These are phyloP conservation scores for Turritis glabra DNA, from an alignment of 345 rosid species.

Conservation along the genomic window DNA sequence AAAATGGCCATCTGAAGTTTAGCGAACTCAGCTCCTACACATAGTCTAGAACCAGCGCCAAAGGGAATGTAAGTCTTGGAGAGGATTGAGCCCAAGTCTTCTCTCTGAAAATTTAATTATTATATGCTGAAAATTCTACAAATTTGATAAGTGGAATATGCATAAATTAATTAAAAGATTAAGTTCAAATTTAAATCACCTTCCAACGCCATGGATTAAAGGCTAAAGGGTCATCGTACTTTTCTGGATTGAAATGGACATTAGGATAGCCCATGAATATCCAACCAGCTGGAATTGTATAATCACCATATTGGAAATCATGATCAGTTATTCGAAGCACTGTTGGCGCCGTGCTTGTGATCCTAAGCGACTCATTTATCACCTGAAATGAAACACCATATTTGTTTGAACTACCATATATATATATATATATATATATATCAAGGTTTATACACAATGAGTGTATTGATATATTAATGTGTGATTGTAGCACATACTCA, in stretches of 20 bases:
- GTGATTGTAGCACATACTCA: background rate
- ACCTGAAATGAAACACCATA: constrained; percentile 6
- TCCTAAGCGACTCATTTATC: constrained; percentile 33
- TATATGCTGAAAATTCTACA: background rate
- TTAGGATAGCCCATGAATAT: constrained; percentile 26
- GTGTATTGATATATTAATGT: background rate
- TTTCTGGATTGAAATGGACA: constrained; percentile 21
- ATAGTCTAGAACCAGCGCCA: constrained; percentile 35
- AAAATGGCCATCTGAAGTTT: constrained; percentile 20
- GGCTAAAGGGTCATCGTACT: constrained; percentile 23
- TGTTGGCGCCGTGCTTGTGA: constrained; percentile 28
- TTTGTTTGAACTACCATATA: background rate
- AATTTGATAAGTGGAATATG: background rate
- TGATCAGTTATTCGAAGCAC: constrained; percentile 23
- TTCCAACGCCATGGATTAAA: constrained; percentile 42
- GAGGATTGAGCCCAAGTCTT: constrained; percentile 13
- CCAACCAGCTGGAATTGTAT: constrained; percentile 37
- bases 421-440: too few species aligned
- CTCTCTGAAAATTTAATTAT: background rate
- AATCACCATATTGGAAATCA: constrained; percentile 17
- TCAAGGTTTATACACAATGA: background rate
- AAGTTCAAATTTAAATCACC: constrained; percentile 9
- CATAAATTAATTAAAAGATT: too few species aligned
- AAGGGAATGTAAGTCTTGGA: constrained; percentile 26
- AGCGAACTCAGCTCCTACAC: constrained; percentile 36